phyloP scores from a whole-genome alignment of 352 stramenopile species.

The Globisporangium barbulae region DNA sequence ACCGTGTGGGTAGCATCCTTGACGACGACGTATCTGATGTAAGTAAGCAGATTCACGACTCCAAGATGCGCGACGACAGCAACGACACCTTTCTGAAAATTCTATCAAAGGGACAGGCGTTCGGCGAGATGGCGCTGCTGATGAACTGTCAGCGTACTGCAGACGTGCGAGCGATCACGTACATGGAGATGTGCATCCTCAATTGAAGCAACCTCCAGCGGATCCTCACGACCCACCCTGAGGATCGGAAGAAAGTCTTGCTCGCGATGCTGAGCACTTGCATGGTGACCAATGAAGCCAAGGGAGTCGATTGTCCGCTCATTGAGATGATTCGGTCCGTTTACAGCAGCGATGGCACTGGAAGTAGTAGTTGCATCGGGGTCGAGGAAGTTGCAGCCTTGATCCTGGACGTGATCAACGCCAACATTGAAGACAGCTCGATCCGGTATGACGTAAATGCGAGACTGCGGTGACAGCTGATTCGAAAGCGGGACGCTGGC shows the following conservation, averaged over 20 bases:
- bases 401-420: not conserved
- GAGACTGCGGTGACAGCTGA: not conserved
- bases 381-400: not conserved
- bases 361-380: not conserved
- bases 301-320: not conserved
- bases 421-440: not conserved
- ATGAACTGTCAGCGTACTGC: conserved; percentile 38
- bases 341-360: not conserved
- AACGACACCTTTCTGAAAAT: not conserved
- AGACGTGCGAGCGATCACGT: conserved; percentile 25
- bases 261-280: not conserved
- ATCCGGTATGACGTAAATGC: not conserved
- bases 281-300: not conserved
- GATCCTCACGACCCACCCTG: not conserved
- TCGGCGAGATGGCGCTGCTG: conserved; percentile 42
- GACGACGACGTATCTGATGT: not conserved
- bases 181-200: conserved; percentile 32
- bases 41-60: not conserved
- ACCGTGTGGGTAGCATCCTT: not conserved
- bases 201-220: conserved; percentile 22
- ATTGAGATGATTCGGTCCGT: not conserved
- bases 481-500: not conserved
- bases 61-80: too few species aligned
- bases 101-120: conserved; percentile 23
- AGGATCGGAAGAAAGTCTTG: not conserved